Evolutionary conservation across 306 rosid genomes (phyloP), one percentile per base, ranked within the genome.

Genomic region (Abrus precatorius): DNA sequence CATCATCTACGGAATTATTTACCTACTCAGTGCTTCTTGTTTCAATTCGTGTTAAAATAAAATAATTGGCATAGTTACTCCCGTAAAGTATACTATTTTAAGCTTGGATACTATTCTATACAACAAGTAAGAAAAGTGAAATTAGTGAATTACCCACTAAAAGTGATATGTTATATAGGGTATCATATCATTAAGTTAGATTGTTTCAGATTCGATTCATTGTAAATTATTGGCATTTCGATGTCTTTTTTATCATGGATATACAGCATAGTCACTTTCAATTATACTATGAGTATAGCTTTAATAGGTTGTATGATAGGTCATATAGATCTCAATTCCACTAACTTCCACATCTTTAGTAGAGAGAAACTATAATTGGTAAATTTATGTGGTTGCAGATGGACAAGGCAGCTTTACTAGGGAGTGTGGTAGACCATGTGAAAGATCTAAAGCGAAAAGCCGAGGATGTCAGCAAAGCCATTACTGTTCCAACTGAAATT

Each of bases 351-450:
- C 7, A 48, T 14, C 66, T 61, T 61, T 13, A 50, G 29, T 10
- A 48, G 32, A 11, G 27, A 78, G 68, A 67, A 38, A 54, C 38
- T 59, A 40, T 65, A 74, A 56, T 1, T 4, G 29, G 73, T 43
- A 47, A 41, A 14, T 61, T 7, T 67, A 1, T 83, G 74, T 72
- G 83, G 40, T 13, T 85, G 85, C 85, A 94, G 97, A 92, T 94
- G 98, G 97, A 94, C 90, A 94, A 94, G 72, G 98, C 98, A 56
- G 94, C 98, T 41, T 82, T 94, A 45, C 68, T 94, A 54, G 97
- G 98, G 66, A 92, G 97, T 44, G 98, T 87, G 55, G 90, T 94
- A 45, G 97, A 94, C 28, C 91, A 91, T 10, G 97, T 94, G 43
- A 94, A 92, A 63, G 97, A 92, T 57, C 97, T 94, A 9, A 94